phyloP scores from a whole-genome alignment of 305 asterid species.

The Fraxinus nigra region DNA sequence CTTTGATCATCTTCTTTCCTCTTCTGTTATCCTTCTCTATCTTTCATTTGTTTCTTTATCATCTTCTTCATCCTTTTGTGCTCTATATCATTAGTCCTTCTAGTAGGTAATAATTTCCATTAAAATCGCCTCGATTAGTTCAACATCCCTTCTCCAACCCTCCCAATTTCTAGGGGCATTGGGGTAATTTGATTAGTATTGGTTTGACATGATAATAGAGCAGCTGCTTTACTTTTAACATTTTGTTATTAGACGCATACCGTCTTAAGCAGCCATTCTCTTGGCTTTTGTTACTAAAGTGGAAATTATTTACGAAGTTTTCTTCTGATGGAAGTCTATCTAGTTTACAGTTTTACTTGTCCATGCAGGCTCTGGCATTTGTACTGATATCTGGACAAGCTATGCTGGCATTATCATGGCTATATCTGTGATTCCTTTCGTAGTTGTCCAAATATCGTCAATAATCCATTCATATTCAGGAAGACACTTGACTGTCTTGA shows the following conservation, averaged over 20 bases:
- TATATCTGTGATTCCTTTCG: slow-evolving; percentile 71
- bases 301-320: background rate
- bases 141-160: background rate
- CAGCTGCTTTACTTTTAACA: background rate
- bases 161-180: background rate
- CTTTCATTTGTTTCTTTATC: background rate
- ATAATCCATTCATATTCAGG: slow-evolving; percentile 57
- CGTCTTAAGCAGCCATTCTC: background rate
- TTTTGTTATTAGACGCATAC: background rate
- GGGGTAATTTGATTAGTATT: background rate
- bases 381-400: slow-evolving; percentile 82
- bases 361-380: slow-evolving; percentile 77
- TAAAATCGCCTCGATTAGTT: background rate
- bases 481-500: slow-evolving; percentile 66
- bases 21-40: background rate
- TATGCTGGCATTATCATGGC: slow-evolving; percentile 90
- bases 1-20: background rate
- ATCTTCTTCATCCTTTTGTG: background rate
- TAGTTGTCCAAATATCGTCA: slow-evolving; percentile 75
- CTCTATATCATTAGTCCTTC: background rate
- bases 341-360: slow-evolving; percentile 18
- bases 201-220: background rate
- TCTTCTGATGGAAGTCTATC: background rate
- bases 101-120: background rate
- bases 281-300: background rate